Percentiles rank a stretch among this genome's conserved stretches.
These are phyloP conservation scores for Aspergillus flavus DNA, from an alignment of 2,329 filamentous ascomycete species.

Conservation along the genomic window DNA sequence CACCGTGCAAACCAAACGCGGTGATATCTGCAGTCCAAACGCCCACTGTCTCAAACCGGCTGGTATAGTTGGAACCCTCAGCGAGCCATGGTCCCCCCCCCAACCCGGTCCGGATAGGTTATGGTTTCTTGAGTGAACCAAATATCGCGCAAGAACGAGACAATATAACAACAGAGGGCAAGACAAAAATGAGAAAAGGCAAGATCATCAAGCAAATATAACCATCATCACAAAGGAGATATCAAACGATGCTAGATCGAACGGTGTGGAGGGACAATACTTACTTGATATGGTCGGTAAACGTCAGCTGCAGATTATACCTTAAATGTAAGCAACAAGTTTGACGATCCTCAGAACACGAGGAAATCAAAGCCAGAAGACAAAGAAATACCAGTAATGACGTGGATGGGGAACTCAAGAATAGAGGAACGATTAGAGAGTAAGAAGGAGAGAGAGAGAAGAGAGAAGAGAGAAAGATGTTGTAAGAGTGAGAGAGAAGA, in stretches of 20 bases:
- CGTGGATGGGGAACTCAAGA: conserved; percentile 3
- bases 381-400: conserved; percentile 2
- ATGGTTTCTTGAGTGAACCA: not conserved
- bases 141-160: not conserved
- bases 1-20: not conserved
- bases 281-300: conserved; percentile 51
- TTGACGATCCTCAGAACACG: conserved; percentile 17
- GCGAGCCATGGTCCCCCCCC: not conserved
- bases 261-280: conserved; percentile 24
- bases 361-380: conserved; percentile 7
- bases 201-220: not conserved
- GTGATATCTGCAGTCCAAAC: not conserved
- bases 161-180: not conserved
- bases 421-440: conserved; percentile 7
- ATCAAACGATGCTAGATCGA: conserved; percentile 6
- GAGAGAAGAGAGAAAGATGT: conserved; percentile 7
- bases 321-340: conserved; percentile 24
- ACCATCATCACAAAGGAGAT: not conserved
- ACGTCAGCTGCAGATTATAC: conserved; percentile 45
- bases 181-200: not conserved
- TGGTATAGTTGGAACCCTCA: not conserved
- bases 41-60: not conserved
- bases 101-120: not conserved
- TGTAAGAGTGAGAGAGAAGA: conserved; percentile 7
- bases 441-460: conserved; percentile 7